Evolutionary conservation across 306 rosid species (phyloP).

Genomic region (Malus orientalis): DNA sequence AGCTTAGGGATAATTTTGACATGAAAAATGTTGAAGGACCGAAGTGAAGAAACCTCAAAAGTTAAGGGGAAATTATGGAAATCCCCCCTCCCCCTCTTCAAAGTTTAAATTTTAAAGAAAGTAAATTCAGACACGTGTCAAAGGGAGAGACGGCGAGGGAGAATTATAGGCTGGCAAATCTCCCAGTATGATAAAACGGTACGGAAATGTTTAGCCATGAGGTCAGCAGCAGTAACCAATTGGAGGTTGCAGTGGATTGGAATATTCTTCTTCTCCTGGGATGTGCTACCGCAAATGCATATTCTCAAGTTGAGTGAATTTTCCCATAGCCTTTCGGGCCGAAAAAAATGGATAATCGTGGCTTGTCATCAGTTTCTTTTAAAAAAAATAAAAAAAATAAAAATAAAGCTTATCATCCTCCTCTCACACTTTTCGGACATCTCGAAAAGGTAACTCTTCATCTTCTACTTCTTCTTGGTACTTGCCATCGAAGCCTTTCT

Average conservation of each 20-base stretch:
- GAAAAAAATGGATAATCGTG: no score
- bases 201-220: background rate
- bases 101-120: background rate
- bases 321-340: rapidly evolving
- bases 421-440: constrained; percentile 31
- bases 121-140: constrained; percentile 6
- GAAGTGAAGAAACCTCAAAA: background rate
- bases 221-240: background rate
- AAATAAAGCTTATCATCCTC: constrained; percentile 2
- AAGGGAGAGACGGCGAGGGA: constrained; percentile 9
- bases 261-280: constrained; percentile 11
- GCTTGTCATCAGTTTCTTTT: no score
- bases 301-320: background rate
- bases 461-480: background rate
- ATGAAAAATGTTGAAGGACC: background rate
- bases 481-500: constrained; percentile 26
- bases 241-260: background rate
- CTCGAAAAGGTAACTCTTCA: constrained; percentile 3
- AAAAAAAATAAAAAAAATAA: no score
- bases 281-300: constrained; percentile 32
- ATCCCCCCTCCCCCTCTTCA: no score
- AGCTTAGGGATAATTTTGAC: background rate
- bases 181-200: constrained; percentile 28
- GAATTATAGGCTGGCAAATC: constrained; percentile 22
- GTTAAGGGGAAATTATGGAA: background rate